phyloP scores from a whole-genome alignment of 768 basidiomycete species.

The Ramaria sp. region DNA sequence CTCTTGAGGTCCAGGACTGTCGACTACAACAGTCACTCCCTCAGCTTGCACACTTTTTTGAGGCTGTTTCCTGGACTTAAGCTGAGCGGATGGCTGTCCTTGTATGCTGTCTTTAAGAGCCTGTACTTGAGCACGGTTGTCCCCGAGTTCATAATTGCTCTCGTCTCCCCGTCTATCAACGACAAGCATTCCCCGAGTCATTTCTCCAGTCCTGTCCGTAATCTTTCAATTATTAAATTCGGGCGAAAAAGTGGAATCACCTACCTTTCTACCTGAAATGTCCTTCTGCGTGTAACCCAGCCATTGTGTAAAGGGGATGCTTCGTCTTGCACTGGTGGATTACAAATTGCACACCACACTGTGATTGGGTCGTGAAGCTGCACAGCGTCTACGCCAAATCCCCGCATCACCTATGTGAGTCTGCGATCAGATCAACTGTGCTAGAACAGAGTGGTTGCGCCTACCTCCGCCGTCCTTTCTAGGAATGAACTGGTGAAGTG shows the following conservation, averaged over 20 bases:
- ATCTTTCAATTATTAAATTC: not conserved
- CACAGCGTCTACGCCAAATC: slow-evolving; percentile 75
- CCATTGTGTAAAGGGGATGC: slow-evolving; percentile 28
- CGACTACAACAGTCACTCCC: slow-evolving; percentile 30
- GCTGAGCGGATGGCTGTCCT: slow-evolving; percentile 29
- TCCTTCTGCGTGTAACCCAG: slow-evolving; percentile 44
- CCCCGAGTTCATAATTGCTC: slow-evolving; percentile 54
- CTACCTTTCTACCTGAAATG: slow-evolving; percentile 50
- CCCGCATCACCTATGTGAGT: slow-evolving; percentile 44
- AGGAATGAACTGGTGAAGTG: slow-evolving; percentile 79
- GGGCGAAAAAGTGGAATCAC: not conserved
- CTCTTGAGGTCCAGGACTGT: slow-evolving; percentile 51
- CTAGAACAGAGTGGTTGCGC: too few relatives aligned
- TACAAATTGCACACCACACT: slow-evolving; percentile 76
- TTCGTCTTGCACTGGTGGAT: slow-evolving; percentile 38
- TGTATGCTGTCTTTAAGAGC: slow-evolving; percentile 33
- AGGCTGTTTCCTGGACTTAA: slow-evolving; percentile 23
- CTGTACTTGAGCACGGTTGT: slow-evolving; percentile 55
- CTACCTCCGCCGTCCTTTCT: slow-evolving; percentile 49
- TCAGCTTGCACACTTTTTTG: not conserved
- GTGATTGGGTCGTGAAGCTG: slow-evolving; percentile 87
- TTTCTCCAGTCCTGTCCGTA: slow-evolving; percentile 49
- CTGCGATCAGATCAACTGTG: not conserved
- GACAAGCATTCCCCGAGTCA: slow-evolving; percentile 82
- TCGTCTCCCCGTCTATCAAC: slow-evolving; percentile 63